A percentile compares a stretch with the other conserved stretches of the same genome.
Evolutionary conservation across 164 flowering plant genomes (phyloP).

Genomic region (Vitis riparia): DNA sequence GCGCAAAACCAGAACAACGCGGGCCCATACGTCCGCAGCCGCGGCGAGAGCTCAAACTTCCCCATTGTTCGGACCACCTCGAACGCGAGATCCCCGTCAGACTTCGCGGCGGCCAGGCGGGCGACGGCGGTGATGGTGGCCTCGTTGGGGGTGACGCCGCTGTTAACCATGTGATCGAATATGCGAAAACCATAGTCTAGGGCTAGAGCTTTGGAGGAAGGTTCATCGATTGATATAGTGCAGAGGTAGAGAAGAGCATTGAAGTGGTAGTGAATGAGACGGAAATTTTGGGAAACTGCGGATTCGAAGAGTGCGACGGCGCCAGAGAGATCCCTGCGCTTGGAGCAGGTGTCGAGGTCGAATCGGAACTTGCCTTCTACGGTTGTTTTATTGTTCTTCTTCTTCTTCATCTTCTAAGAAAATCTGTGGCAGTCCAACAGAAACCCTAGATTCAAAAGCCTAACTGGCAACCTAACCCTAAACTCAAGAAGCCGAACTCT

Average conservation of each 20-base stretch:
- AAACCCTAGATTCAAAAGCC: too few relatives aligned
- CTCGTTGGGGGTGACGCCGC: constrained; percentile 53
- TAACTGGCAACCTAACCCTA: too few relatives aligned
- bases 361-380: constrained; percentile 49
- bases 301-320: constrained; percentile 69
- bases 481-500: too few relatives aligned
- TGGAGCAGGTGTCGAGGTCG: constrained; percentile 61
- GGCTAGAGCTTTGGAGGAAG: constrained; percentile 28
- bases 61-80: constrained; percentile 49
- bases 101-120: constrained; percentile 70
- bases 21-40: constrained; percentile 66
- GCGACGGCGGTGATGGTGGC: constrained; percentile 76
- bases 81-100: constrained; percentile 70
- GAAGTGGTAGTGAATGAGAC: constrained; percentile 51
- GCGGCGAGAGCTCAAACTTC: constrained; percentile 35
- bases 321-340: constrained; percentile 52
- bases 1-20: constrained; percentile 65
- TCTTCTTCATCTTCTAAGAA: constrained; percentile 29
- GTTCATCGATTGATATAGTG: constrained; percentile 39
- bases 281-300: constrained; percentile 38
- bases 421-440: too few relatives aligned
- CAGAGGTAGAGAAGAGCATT: constrained; percentile 76
- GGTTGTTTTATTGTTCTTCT: constrained; percentile 24
- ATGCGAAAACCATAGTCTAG: constrained; percentile 55
- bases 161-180: constrained; percentile 48